These are phyloP conservation scores for Aspergillus fischeri DNA, from an alignment of 2,329 filamentous ascomycete species.

Conservation along the genomic window DNA sequence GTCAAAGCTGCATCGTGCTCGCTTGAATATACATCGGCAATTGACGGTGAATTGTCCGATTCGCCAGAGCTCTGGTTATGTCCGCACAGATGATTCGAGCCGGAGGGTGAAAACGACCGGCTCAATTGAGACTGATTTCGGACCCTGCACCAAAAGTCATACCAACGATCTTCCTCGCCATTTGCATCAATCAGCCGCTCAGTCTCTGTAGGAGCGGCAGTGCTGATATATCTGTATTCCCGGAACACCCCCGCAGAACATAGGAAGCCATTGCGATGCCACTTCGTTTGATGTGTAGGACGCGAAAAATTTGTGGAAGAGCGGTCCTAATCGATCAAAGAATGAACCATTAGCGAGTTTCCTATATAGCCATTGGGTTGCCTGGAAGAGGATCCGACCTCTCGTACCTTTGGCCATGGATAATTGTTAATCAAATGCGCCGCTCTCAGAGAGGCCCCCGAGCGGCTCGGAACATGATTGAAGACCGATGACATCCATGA, in stretches of 20 bases:
- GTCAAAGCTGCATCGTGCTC: background rate
- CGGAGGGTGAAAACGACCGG: constrained; percentile 2
- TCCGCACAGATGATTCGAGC: background rate
- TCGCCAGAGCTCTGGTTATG: background rate
- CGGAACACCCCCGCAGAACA: background rate
- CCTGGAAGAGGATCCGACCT: background rate
- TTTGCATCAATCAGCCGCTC: background rate
- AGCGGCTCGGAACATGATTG: constrained; percentile 36
- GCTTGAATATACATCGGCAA: background rate
- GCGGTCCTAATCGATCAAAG: constrained; percentile 3
- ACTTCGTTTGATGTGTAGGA: constrained; percentile 3
- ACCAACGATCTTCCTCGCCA: constrained; percentile 5
- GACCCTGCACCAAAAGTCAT: constrained; percentile 11
- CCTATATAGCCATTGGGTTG: too few species aligned
- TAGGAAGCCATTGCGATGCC: constrained; percentile 3
- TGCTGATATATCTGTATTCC: background rate
- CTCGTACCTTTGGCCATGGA: constrained; percentile 24
- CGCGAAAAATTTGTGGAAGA: constrained; percentile 4
- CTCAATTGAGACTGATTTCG: constrained; percentile 14
- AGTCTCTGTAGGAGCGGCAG: background rate
- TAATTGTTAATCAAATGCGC: constrained; percentile 24
- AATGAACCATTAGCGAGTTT: background rate
- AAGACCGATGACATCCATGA: constrained; percentile 43
- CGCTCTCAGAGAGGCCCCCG: constrained; percentile 34
- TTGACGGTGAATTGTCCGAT: background rate